Evolutionary conservation across 2,329 filamentous ascomycete species (phyloP).

Genomic region (Fusarium sacchari): DNA sequence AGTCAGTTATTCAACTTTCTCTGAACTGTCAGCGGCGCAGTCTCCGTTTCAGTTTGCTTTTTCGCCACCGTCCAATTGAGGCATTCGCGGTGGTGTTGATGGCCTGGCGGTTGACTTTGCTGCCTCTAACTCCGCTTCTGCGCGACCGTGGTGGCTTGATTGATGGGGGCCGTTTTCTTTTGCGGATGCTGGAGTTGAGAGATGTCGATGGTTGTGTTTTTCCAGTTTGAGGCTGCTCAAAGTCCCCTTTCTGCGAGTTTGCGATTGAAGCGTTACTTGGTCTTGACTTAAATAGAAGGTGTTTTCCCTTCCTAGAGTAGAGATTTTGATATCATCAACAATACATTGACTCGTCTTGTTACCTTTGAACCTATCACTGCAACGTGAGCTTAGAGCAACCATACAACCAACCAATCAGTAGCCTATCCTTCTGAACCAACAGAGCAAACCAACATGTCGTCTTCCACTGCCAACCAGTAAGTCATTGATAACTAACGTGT

Average conservation of each 20-base stretch:
- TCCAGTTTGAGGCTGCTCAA: conserved; percentile 20
- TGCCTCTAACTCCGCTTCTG: conserved; percentile 5
- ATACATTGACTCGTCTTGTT: not conserved
- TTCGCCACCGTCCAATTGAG: conserved; percentile 24
- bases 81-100: conserved; percentile 16
- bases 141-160: conserved; percentile 3
- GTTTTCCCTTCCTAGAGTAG: not conserved
- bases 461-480: conserved; percentile 21
- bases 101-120: not conserved
- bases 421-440: not conserved
- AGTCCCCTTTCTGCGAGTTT: conserved; percentile 19
- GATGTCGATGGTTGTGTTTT: conserved; percentile 21
- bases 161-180: conserved; percentile 24
- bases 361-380: not conserved
- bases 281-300: not conserved
- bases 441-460: conserved; percentile 19
- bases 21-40: conserved; percentile 3
- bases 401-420: not conserved
- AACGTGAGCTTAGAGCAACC: not conserved
- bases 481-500: not conserved
- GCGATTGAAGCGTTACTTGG: not conserved
- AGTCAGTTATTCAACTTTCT: conserved; percentile 8
- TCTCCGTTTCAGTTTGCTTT: conserved; percentile 5
- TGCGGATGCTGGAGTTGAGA: conserved; percentile 1
- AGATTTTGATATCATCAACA: not conserved